Evolutionary conservation across 169 alveolate species (phyloP), one percentile per base, ranked within the genome.

Genomic region (Besnoitia besnoiti): DNA sequence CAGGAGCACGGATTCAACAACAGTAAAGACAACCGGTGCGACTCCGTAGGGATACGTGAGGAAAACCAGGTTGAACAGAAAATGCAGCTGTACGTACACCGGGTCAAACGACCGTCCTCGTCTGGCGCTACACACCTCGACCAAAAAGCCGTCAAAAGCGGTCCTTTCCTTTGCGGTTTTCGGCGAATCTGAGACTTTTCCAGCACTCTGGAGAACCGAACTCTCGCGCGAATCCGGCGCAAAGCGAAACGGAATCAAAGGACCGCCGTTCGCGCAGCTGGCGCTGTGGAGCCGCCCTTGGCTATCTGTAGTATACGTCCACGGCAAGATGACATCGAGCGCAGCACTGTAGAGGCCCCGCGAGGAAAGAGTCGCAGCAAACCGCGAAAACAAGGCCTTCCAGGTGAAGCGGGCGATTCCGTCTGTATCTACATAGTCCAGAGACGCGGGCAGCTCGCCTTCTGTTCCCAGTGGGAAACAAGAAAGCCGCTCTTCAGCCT

Each of bases 21-120:
- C 12, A 67, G 80, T 67, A 7, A 30, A 67, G 42, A 35, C 80
- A n/a, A 67, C 46, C 1, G 80, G 80, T 42, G 80, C 80, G 44
- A 67, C 39, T 2, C 80, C 80, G 24, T 1, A 67, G 46, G 80
- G 80, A 67, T 67, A 67, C 24, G 19, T 16, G 80, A 67, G 80
- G n/a, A 67, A 16, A 19, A 35, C 39, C 39, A 67, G n/a, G n/a
- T 67, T 67, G 80, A 67, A 67, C 8, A 33, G 42, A 16, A 67
- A 67, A 14, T 37, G 80, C 10, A 67, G 80, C 1, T n/a, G 80
- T 16, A 67, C 1, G 80, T 67, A n/a, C 39, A 8, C 21, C 8
- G 80, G 80, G 42, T 30, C 39, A n/a, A 67, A 67, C 44, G 80
- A 67, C 44, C 80, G 80, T 5, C 80, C 80, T 35, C 80, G 40